Conservation (phyloP, 2,329 filamentous ascomycete genomes). For the Aspergillus carbonarius region DNA sequence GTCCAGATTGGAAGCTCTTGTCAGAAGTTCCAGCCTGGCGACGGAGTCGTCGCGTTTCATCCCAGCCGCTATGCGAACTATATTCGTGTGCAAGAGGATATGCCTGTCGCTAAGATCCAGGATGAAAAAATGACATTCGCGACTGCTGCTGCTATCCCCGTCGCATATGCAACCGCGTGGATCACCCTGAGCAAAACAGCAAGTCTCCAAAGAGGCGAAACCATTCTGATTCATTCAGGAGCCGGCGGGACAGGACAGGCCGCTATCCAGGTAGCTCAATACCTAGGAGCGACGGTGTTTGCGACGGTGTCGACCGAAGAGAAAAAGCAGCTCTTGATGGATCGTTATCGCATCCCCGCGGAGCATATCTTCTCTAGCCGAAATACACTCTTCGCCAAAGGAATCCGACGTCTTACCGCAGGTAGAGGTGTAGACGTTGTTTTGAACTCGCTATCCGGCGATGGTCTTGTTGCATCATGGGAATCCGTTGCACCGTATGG, state of each 20-base stretch:
- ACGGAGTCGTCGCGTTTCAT: slow-evolving; percentile 13
- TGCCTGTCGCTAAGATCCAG: not conserved
- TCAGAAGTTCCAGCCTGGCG: slow-evolving; percentile 21
- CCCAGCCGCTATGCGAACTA: slow-evolving; percentile 20
- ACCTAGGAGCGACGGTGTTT: slow-evolving; percentile 24
- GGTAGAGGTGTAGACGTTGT: slow-evolving; percentile 26
- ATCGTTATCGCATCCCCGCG: slow-evolving; percentile 19
- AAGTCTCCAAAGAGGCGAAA: slow-evolving; percentile 18
- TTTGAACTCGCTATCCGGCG: slow-evolving; percentile 27
- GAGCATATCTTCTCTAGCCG: slow-evolving; percentile 29
- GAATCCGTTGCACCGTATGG: slow-evolving; percentile 27
- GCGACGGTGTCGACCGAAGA: slow-evolving; percentile 25
- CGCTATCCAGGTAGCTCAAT: slow-evolving; percentile 27
- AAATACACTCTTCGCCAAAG: slow-evolving; percentile 23
- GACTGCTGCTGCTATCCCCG: slow-evolving; percentile 6
- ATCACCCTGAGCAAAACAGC: slow-evolving; percentile 13
- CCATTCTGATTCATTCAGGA: slow-evolving; percentile 27
- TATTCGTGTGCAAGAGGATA: slow-evolving; percentile 17
- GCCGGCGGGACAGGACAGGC: slow-evolving; percentile 31
- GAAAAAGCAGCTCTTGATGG: slow-evolving; percentile 26
- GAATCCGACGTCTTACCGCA: slow-evolving; percentile 19
- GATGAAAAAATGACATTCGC: not conserved
- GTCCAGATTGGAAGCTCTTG: not conserved
- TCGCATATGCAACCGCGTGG: slow-evolving; percentile 8
- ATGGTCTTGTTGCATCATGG: slow-evolving; percentile 28